These are phyloP conservation scores for Bothriochloa decipiens DNA, from an alignment of 176 grass and related monocot species.

Conservation along the genomic window DNA sequence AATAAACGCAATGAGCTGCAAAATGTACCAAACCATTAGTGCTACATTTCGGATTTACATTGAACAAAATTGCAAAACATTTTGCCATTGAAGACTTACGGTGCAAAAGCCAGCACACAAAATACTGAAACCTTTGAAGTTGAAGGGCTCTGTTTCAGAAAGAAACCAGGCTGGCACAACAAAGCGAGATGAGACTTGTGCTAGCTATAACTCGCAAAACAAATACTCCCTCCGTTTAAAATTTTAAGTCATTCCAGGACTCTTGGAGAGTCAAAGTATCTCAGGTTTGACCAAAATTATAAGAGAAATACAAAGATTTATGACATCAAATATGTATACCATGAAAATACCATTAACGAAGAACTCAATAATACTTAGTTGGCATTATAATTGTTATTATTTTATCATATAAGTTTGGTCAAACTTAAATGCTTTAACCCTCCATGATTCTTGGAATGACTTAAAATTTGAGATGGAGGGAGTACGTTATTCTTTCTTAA, in stretches of 20 bases:
- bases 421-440: too few species aligned
- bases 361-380: too few species aligned
- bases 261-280: too few species aligned
- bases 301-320: too few species aligned
- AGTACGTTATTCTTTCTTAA: not conserved
- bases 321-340: too few species aligned
- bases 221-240: not conserved
- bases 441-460: too few species aligned
- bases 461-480: too few species aligned
- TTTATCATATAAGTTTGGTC: too few species aligned
- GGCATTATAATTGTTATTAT: too few species aligned
- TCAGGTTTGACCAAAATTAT: too few species aligned
- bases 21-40: not conserved
- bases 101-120: constrained; percentile 77
- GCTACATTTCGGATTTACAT: not conserved
- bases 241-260: too few species aligned
- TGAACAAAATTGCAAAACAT: not conserved
- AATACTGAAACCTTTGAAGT: constrained; percentile 94
- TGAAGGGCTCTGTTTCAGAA: constrained; percentile 73
- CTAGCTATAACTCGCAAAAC: not conserved
- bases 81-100: constrained; percentile 46
- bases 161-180: constrained; percentile 71
- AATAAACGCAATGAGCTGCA: constrained; percentile 52
- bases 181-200: not conserved
- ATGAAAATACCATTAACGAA: too few species aligned